Evolutionary conservation across 75 land plant species (phyloP).

Genomic region (Pinus tabuliformis): DNA sequence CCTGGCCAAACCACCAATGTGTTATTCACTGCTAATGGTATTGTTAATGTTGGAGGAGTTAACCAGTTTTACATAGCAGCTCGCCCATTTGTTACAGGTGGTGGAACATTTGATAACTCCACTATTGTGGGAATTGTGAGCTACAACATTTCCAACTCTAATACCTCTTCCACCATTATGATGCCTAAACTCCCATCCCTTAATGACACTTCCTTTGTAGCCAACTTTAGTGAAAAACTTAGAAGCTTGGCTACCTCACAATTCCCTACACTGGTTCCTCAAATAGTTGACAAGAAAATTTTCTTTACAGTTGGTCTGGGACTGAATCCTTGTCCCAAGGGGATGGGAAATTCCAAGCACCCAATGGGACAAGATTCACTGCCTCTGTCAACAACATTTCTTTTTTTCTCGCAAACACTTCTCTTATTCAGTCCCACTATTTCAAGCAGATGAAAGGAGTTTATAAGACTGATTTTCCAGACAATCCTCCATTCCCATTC

Average conservation of each 20-base stretch:
- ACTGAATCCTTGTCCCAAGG: neutral
- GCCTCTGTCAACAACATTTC: conserved; percentile 21
- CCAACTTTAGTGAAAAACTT: neutral
- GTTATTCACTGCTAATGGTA: no score
- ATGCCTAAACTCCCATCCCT: neutral
- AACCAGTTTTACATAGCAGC: no score
- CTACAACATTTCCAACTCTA: neutral
- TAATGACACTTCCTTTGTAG: conserved; percentile 11
- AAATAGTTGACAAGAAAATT: conserved; percentile 9
- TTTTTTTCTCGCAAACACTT: conserved; percentile 4
- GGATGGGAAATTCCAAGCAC: neutral
- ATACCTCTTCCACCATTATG: neutral
- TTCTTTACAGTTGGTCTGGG: conserved; percentile 11
- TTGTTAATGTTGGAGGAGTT: no score
- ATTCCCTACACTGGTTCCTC: conserved; percentile 3
- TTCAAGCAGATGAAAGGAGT: conserved; percentile 4
- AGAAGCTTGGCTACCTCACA: neutral
- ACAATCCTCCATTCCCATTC: no score
- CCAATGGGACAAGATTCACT: conserved; percentile 10
- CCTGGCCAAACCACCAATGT: conserved; percentile 41
- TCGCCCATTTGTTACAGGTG: no score
- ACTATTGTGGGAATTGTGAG: conserved; percentile 4
- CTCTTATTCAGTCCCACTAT: conserved; percentile 23
- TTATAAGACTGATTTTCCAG: no score
- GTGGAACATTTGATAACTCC: neutral